A percentile compares a stretch with the other conserved stretches of the same genome.
Conservation (phyloP, 1,284 basidiomycete genomes). For the Cronartium ribicola region DNA sequence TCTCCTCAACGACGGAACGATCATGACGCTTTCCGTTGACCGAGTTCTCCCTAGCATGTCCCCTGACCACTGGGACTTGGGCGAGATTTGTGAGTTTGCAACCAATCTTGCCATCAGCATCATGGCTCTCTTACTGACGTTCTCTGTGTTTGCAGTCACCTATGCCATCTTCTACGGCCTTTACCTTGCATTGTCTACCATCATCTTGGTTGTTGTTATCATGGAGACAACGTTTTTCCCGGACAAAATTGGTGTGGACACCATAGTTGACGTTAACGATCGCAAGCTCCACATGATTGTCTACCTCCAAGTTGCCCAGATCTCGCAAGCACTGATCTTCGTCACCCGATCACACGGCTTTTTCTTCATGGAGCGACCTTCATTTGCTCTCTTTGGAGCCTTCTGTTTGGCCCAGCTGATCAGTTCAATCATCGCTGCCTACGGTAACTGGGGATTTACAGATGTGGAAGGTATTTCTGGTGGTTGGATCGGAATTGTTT, state of each 20-base stretch:
- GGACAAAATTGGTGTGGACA: constrained; percentile 69
- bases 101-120: neutral
- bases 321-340: constrained; percentile 96
- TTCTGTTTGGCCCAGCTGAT: constrained; percentile 90
- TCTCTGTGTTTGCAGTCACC: constrained; percentile 52
- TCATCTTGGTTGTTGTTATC: constrained; percentile 77
- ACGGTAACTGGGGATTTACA: constrained; percentile 80
- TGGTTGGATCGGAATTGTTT: constrained; percentile 94
- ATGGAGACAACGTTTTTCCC: constrained; percentile 85
- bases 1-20: constrained; percentile 88
- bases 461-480: constrained; percentile 61
- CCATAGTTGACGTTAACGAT: constrained; percentile 59
- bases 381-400: constrained; percentile 76
- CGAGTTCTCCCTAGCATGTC: constrained; percentile 70
- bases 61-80: constrained; percentile 84
- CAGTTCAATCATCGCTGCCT: constrained; percentile 90
- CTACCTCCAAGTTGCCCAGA: constrained; percentile 91
- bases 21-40: constrained; percentile 40
- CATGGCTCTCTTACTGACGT: neutral
- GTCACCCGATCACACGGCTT: constrained; percentile 91
- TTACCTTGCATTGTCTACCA: constrained; percentile 82
- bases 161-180: constrained; percentile 92
- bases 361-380: constrained; percentile 98
- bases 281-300: constrained; percentile 70
- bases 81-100: constrained; percentile 71